Conservation (phyloP, 768 basidiomycete species). For the Coprinellus aureogranulatus region DNA sequence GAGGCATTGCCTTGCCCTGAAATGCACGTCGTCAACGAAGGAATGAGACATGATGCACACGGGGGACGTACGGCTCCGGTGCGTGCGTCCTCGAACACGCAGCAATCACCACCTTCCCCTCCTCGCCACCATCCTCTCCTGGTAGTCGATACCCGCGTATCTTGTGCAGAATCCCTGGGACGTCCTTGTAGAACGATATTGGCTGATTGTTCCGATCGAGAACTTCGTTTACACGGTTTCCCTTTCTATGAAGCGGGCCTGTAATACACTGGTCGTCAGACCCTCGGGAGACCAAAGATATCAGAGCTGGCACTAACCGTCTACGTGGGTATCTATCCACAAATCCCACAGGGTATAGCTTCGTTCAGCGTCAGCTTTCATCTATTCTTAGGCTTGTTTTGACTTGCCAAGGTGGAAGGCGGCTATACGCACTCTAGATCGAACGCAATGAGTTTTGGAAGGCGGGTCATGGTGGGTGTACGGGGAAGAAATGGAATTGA, state of each 20-base stretch:
- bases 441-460: constrained; percentile 70
- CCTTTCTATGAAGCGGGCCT: constrained; percentile 55
- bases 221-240: constrained; percentile 44
- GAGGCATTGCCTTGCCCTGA: constrained; percentile 77
- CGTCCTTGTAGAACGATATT: constrained; percentile 75
- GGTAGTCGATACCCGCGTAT: constrained; percentile 45
- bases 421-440: constrained; percentile 66
- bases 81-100: constrained; percentile 75
- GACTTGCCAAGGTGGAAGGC: background rate
- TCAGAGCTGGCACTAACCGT: constrained; percentile 43
- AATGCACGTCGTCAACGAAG: background rate
- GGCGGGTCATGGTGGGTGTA: background rate
- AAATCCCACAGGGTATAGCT: constrained; percentile 87
- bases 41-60: background rate
- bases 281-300: too few species aligned
- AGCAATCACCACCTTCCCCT: constrained; percentile 48
- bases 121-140: constrained; percentile 5
- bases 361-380: background rate
- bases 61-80: constrained; percentile 55
- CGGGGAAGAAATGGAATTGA: background rate
- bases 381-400: background rate
- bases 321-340: constrained; percentile 82
- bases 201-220: constrained; percentile 53
- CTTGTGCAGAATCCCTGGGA: constrained; percentile 67
- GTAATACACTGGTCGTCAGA: constrained; percentile 39